Percentiles rank a stretch among this genome's conserved stretches.
Evolutionary conservation across 2,329 filamentous ascomycete species (phyloP).

Genomic region (Trichoderma sp.): DNA sequence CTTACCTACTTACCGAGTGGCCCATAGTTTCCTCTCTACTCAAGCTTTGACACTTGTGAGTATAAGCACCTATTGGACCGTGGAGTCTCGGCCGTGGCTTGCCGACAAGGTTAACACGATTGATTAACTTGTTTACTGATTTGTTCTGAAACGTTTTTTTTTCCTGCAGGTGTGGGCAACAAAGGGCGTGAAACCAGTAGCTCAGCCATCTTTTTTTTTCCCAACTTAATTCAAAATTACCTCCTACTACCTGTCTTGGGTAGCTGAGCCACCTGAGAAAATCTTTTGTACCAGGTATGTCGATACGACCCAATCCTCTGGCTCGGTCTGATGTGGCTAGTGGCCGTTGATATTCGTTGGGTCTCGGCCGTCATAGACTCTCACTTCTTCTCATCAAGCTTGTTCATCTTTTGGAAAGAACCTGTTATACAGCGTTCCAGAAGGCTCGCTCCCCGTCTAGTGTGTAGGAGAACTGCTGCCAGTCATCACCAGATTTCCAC

Average conservation of each 20-base stretch:
- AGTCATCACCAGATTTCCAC: neutral
- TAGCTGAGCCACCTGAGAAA: conserved; percentile 7
- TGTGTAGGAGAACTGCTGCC: neutral
- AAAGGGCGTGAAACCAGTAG: conserved; percentile 21
- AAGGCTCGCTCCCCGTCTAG: neutral
- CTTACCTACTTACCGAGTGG: neutral
- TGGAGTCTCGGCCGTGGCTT: neutral
- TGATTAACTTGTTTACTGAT: conserved; percentile 12
- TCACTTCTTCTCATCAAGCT: neutral
- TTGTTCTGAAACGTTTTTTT: conserved; percentile 8
- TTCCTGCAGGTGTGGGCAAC: conserved; percentile 17
- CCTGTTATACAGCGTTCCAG: neutral
- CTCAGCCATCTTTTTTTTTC: conserved; percentile 12
- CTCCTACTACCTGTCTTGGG: neutral
- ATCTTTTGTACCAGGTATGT: conserved; percentile 15
- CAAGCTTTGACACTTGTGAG: conserved; percentile 18
- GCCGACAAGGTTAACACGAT: conserved; percentile 19
- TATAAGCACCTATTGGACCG: neutral
- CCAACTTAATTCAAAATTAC: conserved; percentile 4
- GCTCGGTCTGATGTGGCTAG: conserved; percentile 17
- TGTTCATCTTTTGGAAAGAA: neutral
- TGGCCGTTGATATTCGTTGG: conserved; percentile 7
- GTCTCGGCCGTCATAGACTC: conserved; percentile 12
- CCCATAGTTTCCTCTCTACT: conserved; percentile 4
- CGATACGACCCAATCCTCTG: conserved; percentile 6